phyloP scores from a whole-genome alignment of 2,329 filamentous ascomycete genomes.

The Colletotrichum theobromicola region DNA sequence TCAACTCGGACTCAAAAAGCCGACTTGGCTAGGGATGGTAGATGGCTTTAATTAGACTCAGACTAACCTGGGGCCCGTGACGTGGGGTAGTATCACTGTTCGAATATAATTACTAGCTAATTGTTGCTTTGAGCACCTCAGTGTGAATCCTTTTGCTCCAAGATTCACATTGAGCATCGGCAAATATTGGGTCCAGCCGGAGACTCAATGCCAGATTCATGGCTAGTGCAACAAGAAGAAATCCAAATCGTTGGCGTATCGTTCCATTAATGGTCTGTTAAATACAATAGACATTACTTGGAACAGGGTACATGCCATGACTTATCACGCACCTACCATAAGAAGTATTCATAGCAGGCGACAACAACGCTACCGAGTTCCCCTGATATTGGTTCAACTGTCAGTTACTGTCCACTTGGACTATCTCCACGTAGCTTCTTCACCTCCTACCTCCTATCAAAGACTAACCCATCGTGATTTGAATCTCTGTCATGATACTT shows the following conservation, averaged over 20 bases:
- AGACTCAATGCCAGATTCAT: too few relatives aligned
- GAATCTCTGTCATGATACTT: background rate
- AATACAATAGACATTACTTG: background rate
- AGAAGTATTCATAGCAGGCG: background rate
- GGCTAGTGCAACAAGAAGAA: too few relatives aligned
- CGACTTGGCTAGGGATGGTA: background rate
- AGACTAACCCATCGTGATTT: background rate
- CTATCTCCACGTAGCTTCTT: background rate
- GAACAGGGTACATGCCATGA: background rate
- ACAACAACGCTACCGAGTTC: background rate
- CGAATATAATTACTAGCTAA: too few relatives aligned
- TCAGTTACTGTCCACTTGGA: background rate
- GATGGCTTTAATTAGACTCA: too few relatives aligned
- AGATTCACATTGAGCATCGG: too few relatives aligned
- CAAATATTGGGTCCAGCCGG: too few relatives aligned
- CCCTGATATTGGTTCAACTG: background rate
- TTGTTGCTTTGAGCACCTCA: too few relatives aligned
- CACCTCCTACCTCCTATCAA: background rate
- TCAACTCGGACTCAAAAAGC: background rate
- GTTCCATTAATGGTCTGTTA: too few relatives aligned
- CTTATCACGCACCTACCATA: background rate
- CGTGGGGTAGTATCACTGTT: too few relatives aligned
- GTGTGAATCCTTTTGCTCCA: too few relatives aligned
- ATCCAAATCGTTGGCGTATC: too few relatives aligned
- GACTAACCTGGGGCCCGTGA: too few relatives aligned